These are phyloP conservation scores for Starmerella sirachaensis DNA, from an alignment of 805 yeast genomes.

Conservation along the genomic window DNA sequence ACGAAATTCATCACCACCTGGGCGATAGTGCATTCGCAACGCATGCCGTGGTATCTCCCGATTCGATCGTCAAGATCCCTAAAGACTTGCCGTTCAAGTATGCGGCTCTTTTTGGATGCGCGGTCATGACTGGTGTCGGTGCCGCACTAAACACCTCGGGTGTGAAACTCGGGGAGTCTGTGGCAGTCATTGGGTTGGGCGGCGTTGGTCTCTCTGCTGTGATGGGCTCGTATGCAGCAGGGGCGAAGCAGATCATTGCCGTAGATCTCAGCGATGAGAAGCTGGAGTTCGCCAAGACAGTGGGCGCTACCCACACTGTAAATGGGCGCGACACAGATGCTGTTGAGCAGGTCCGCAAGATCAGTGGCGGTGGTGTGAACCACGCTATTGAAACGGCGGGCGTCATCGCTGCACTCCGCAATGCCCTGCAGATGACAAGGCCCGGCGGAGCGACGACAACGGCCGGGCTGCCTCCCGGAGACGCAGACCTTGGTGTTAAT, in stretches of 20 bases:
- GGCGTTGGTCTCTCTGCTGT: conserved; percentile 93
- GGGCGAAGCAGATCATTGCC: conserved; percentile 66
- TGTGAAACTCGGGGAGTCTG: conserved; percentile 79
- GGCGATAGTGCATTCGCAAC: conserved; percentile 96
- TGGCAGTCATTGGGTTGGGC: conserved; percentile 95
- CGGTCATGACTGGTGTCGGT: conserved; percentile 97
- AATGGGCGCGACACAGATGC: conserved; percentile 70
- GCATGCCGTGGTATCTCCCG: conserved; percentile 95
- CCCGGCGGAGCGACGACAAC: conserved; percentile 91
- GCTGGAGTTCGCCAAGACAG: conserved; percentile 69
- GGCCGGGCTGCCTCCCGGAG: conserved; percentile 98
- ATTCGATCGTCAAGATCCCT: conserved; percentile 86
- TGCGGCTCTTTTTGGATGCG: conserved; percentile 91
- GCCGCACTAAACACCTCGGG: conserved; percentile 91
- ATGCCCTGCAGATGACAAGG: conserved; percentile 91
- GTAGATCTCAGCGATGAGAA: conserved; percentile 78
- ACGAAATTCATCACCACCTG: conserved; percentile 82
- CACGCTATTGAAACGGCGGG: conserved; percentile 97
- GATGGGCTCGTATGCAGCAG: conserved; percentile 79
- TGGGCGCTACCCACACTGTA: conserved; percentile 91
- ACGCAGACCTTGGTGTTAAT: conserved; percentile 75
- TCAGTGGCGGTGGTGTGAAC: conserved; percentile 95
- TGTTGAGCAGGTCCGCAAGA: conserved; percentile 61
- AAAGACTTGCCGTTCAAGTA: conserved; percentile 72
- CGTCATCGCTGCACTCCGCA: conserved; percentile 85